These are phyloP conservation scores for Beauveria rudraprayagi DNA, from an alignment of 2,329 filamentous ascomycete genomes.

Conservation along the genomic window DNA sequence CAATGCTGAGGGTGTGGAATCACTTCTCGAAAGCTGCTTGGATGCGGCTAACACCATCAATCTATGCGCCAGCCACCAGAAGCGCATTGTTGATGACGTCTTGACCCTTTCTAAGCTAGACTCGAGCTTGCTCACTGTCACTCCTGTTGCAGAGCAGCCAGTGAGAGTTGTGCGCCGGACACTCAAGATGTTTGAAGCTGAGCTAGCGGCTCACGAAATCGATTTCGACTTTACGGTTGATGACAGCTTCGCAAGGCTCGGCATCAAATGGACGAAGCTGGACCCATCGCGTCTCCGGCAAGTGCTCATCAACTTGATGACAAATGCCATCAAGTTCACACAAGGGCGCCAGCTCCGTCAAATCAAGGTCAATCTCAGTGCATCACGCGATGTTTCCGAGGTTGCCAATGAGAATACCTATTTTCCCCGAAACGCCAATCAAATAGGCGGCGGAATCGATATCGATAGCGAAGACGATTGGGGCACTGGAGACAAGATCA, in stretches of 20 bases:
- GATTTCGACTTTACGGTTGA: conserved; percentile 62
- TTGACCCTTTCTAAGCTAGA: conserved; percentile 62
- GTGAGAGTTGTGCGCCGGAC: conserved; percentile 59
- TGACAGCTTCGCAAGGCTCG: conserved; percentile 55
- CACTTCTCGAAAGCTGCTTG: conserved; percentile 47
- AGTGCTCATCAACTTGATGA: conserved; percentile 68
- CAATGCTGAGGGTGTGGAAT: conserved; percentile 36
- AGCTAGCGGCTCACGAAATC: conserved; percentile 64
- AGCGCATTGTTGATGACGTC: conserved; percentile 62
- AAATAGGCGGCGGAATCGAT: conserved; percentile 27
- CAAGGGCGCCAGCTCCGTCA: conserved; percentile 49
- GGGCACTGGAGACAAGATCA: conserved; percentile 64
- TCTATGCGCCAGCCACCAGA: conserved; percentile 71
- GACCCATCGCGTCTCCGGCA: conserved; percentile 69
- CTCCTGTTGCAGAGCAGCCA: conserved; percentile 62
- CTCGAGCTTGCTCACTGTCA: conserved; percentile 61
- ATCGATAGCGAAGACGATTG: conserved; percentile 53
- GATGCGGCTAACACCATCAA: conserved; percentile 78
- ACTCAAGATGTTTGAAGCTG: conserved; percentile 72
- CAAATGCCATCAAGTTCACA: conserved; percentile 58
- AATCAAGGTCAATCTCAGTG: conserved; percentile 59
- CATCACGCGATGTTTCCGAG: conserved; percentile 45
- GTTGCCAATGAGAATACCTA: conserved; percentile 34
- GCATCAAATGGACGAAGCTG: conserved; percentile 63
- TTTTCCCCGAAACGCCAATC: conserved; percentile 37